Evolutionary conservation across 2,329 filamentous ascomycete genomes (phyloP).

Genomic region (Exophiala phaeomuriformis): DNA sequence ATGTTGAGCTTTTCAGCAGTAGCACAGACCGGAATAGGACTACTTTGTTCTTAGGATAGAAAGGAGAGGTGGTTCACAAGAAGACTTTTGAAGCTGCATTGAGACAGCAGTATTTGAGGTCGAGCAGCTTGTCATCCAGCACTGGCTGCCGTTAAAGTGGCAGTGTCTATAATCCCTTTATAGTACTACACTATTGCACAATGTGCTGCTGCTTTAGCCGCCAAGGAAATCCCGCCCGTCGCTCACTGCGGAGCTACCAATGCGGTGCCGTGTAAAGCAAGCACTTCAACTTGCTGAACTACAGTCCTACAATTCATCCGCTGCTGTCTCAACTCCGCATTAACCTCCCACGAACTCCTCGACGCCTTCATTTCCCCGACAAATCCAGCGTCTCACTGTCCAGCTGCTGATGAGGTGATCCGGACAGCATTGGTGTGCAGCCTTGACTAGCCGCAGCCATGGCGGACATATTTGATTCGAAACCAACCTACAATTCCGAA

Average conservation of each 20-base stretch:
- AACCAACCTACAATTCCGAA: slow-evolving; percentile 32
- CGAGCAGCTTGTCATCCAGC: no score
- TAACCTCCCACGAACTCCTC: background rate
- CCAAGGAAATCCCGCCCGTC: background rate
- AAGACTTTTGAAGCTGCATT: no score
- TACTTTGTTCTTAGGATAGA: no score
- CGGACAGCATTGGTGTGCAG: background rate
- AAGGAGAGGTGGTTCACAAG: no score
- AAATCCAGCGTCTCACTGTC: background rate
- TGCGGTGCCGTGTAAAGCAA: background rate
- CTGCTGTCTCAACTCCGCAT: no score
- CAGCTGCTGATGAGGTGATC: slow-evolving; percentile 17
- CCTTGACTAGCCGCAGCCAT: slow-evolving; percentile 8
- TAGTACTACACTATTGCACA: no score
- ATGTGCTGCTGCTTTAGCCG: background rate
- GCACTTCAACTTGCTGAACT: background rate
- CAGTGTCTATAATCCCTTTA: background rate
- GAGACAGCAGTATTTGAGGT: no score
- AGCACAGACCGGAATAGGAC: no score
- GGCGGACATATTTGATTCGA: slow-evolving; percentile 28
- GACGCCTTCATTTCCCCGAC: background rate
- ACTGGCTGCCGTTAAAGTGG: background rate
- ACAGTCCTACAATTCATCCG: no score
- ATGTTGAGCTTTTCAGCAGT: no score
- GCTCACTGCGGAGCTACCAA: background rate